Percentiles rank a stretch among this genome's conserved stretches.
Conservation (phyloP, 148 eudicot genomes). For the Selenicereus undatus region DNA sequence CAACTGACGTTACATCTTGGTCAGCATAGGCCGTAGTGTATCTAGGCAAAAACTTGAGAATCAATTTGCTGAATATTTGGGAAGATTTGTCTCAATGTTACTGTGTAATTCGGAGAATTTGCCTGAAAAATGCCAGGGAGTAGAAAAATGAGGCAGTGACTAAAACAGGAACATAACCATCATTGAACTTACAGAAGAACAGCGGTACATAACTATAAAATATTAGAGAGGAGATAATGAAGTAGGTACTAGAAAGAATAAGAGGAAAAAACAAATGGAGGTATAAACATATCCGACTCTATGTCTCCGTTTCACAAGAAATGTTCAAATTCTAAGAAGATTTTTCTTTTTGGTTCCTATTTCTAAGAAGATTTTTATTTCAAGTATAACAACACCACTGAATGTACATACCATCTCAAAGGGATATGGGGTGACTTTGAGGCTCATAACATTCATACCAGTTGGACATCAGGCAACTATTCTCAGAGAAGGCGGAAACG, state of each 20-base stretch:
- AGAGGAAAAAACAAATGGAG: neutral
- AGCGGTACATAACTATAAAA: no score
- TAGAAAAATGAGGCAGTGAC: neutral
- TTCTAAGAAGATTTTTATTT: neutral
- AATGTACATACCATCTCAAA: no score
- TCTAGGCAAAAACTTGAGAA: conserved; percentile 58
- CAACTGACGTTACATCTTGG: neutral
- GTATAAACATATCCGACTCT: neutral
- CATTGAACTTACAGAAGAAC: neutral
- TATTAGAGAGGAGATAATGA: no score
- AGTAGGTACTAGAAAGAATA: no score
- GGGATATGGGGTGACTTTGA: no score
- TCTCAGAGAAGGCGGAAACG: no score
- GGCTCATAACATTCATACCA: neutral
- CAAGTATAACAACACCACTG: neutral
- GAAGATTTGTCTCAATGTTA: conserved; percentile 63
- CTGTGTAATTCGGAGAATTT: conserved; percentile 46
- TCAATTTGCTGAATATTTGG: conserved; percentile 82
- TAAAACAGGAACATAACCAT: neutral
- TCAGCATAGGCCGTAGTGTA: neutral
- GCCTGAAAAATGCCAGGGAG: conserved; percentile 46
- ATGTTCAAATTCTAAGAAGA: neutral
- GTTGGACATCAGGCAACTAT: neutral
- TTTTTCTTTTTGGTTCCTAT: no score
- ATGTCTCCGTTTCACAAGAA: neutral